Percentiles rank a stretch among this genome's conserved stretches.
These are phyloP conservation scores for Crithidia fasciculata DNA, from an alignment of 208 protist genomes.

Conservation along the genomic window DNA sequence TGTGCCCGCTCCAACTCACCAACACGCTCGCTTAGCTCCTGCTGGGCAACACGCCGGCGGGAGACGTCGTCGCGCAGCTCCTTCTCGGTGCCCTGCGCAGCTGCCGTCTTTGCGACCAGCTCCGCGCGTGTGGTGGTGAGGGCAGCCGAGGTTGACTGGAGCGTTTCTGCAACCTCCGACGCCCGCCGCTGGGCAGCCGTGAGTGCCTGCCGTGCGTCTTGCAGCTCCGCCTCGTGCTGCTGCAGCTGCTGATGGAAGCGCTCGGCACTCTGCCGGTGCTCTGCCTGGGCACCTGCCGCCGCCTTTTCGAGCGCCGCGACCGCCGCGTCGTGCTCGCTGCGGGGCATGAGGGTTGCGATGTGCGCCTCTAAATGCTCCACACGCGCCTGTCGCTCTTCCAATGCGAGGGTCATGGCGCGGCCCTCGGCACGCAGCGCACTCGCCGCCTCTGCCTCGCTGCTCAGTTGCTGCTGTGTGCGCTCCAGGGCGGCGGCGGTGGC, in stretches of 20 bases:
- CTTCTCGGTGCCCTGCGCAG: conserved; percentile 22
- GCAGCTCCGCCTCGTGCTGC: conserved; percentile 30
- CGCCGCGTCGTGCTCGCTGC: conserved; percentile 20
- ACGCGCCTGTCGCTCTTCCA: conserved; percentile 15
- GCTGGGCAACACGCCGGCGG: conserved; percentile 13
- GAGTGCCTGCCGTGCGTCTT: conserved; percentile 12
- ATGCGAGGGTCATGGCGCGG: not conserved
- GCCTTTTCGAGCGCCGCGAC: conserved; percentile 28
- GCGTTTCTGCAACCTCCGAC: conserved; percentile 28
- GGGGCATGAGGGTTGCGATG: conserved; percentile 26
- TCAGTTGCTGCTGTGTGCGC: not conserved
- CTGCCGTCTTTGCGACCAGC: not conserved
- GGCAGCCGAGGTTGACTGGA: conserved; percentile 22
- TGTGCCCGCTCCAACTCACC: conserved; percentile 32
- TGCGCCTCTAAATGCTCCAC: conserved; percentile 24
- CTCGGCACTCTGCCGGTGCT: conserved; percentile 24
- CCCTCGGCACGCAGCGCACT: conserved; percentile 6
- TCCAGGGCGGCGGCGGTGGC: not conserved
- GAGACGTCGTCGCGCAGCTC: conserved; percentile 33
- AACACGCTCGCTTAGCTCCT: conserved; percentile 20
- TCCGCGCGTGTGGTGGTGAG: conserved; percentile 29
- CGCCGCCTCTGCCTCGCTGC: not conserved
- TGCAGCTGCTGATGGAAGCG: conserved; percentile 12
- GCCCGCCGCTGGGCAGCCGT: conserved; percentile 17
- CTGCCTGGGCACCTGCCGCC: not conserved